Base-by-base conservation (phyloP, 2,329 filamentous ascomycete genomes). In the Venturia carpophila region DNA sequence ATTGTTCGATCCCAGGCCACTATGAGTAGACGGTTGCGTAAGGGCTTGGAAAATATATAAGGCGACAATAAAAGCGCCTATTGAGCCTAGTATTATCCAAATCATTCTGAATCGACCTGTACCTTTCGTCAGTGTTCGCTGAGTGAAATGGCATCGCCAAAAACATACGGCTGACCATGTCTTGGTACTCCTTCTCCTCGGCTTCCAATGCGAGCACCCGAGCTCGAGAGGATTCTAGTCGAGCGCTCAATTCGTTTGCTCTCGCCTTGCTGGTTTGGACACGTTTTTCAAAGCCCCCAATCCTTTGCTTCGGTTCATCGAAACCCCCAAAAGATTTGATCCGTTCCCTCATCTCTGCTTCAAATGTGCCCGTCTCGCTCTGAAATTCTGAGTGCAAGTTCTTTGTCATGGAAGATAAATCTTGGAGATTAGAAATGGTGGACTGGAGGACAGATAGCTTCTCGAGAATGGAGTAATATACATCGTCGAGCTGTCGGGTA, bases 401-500 rank as follows among this genome's bases (percentile, higher is more conserved):
- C 64, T 80, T 81, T 6, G 87, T 86, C 70, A 84, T 79, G 39
- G 78, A 78, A 0, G 87, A 85, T n/a, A 93, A 80, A 69, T 88
- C 85, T 70, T 86, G 86, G 37, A 93, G 78, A 2, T 82, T 82
- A 6, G 79, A 74, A 47, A 92, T 83, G 0, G 86, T 90, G 69
- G 79, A 82, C 64, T 87, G 86, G 45, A 92, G 78, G 0, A 80
- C 74, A 62, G 82, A 82, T 61, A 89, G 80, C 71, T 88, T 90
- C 72, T 90, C 86, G 39, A 91, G 79, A 11, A 92, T 83, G 0
- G 84, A 83, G 68, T 89, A 89, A 76, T 92, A 92, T 3, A 87
- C 87, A 66, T 88, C 84, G 73, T 92, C 89, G 52, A 93, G 83
- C 42, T 83, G 83, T 67, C 82, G 80, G 19, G 86, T 89, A 30